phyloP scores from a whole-genome alignment of 2,329 filamentous ascomycete species.

The Talaromyces pinophilus region DNA sequence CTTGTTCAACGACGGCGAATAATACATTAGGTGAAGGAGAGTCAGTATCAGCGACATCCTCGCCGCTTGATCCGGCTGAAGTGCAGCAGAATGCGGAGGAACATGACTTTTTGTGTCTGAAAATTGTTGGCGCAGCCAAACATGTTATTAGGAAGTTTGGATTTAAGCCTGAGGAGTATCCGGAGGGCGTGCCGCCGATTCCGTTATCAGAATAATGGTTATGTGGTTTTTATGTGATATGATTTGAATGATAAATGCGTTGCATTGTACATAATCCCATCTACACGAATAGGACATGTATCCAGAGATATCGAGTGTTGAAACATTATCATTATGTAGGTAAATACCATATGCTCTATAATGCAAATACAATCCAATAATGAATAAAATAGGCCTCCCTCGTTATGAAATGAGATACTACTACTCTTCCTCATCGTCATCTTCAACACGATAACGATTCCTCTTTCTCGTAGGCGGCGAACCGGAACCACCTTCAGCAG shows the following conservation, averaged over 20 bases:
- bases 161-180: slow-evolving; percentile 40
- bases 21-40: neutral
- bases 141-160: slow-evolving; percentile 37
- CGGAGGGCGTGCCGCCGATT: slow-evolving; percentile 28
- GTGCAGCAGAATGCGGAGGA: slow-evolving; percentile 27
- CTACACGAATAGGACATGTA: neutral
- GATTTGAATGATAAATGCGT: neutral
- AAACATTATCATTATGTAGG: neutral
- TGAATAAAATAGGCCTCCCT: neutral
- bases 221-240: neutral
- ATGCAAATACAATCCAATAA: neutral
- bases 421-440: slow-evolving; percentile 49
- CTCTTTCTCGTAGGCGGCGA: slow-evolving; percentile 48
- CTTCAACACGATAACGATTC: slow-evolving; percentile 51
- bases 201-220: neutral
- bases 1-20: neutral
- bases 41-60: neutral
- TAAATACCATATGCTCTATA: slow-evolving; percentile 2
- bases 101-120: slow-evolving; percentile 37
- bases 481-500: slow-evolving; percentile 30
- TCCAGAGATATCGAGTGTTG: neutral
- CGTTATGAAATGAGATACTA: neutral
- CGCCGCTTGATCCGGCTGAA: slow-evolving; percentile 12
- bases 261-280: neutral
- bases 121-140: slow-evolving; percentile 38